These are phyloP conservation scores for Dictyostelium gargantuum DNA, from an alignment of 208 protist species.

Conservation along the genomic window DNA sequence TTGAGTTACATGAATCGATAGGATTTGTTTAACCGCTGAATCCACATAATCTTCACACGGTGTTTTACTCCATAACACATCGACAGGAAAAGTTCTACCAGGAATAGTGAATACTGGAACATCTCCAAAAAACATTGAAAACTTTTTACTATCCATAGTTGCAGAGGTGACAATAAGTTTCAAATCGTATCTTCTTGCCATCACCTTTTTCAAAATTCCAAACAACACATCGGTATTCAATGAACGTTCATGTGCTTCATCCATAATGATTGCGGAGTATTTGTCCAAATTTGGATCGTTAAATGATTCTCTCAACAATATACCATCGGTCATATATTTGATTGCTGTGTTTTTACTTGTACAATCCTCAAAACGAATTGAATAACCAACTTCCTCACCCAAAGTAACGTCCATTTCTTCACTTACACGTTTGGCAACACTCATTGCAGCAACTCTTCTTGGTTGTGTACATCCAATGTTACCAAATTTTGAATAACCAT, in stretches of 20 bases:
- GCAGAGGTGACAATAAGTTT: constrained; percentile 99
- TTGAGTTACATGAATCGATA: constrained; percentile 91
- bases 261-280: constrained; percentile 90
- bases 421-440: constrained; percentile 92
- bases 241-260: constrained; percentile 94
- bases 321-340: constrained; percentile 95
- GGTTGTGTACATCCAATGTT: constrained; percentile 93
- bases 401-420: constrained; percentile 90
- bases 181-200: constrained; percentile 90
- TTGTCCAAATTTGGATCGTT: constrained; percentile 80
- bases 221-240: constrained; percentile 98
- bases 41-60: constrained; percentile 98
- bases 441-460: constrained; percentile 94
- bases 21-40: constrained; percentile 92
- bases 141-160: constrained; percentile 98
- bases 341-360: constrained; percentile 77
- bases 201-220: constrained; percentile 92
- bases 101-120: constrained; percentile 81
- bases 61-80: constrained; percentile 92
- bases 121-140: constrained; percentile 96
- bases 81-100: constrained; percentile 97
- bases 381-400: constrained; percentile 87
- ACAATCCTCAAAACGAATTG: constrained; percentile 87
- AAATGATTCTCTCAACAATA: constrained; percentile 87
- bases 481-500: constrained; percentile 78